These are phyloP conservation scores for Fraxinus paxiana DNA, from an alignment of 305 asterid species.

Conservation along the genomic window DNA sequence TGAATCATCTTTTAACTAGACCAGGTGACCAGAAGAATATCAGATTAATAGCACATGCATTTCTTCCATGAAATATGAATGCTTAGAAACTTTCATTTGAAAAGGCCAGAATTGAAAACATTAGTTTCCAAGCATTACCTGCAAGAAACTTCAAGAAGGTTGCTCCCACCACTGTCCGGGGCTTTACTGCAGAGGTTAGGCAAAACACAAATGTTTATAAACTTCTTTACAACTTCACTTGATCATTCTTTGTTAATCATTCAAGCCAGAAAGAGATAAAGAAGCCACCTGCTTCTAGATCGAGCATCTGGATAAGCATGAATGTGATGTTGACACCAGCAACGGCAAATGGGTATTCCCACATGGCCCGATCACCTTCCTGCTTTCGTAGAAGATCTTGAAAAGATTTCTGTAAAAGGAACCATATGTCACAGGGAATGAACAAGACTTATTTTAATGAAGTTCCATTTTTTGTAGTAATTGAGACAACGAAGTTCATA, in stretches of 20 bases:
- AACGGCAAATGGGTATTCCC: conserved; percentile 99
- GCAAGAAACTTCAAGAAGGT: conserved; percentile 85
- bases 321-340: conserved; percentile 98
- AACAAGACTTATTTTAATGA: neutral
- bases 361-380: conserved; percentile 91
- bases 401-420: conserved; percentile 68
- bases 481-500: neutral
- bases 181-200: conserved; percentile 67
- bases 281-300: conserved; percentile 82
- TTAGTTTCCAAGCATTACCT: conserved; percentile 42
- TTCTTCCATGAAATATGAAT: neutral
- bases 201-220: neutral
- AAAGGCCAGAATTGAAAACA: conserved; percentile 1
- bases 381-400: conserved; percentile 93
- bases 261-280: neutral
- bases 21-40: neutral
- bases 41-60: conserved; percentile 7
- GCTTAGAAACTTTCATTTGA: neutral
- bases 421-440: neutral
- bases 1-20: neutral
- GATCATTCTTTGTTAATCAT: neutral
- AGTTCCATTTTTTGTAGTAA: neutral
- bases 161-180: conserved; percentile 83
- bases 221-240: neutral
- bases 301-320: conserved; percentile 99